Conservation (phyloP, 1,139 yeast species). For the Taphrina sp. region DNA sequence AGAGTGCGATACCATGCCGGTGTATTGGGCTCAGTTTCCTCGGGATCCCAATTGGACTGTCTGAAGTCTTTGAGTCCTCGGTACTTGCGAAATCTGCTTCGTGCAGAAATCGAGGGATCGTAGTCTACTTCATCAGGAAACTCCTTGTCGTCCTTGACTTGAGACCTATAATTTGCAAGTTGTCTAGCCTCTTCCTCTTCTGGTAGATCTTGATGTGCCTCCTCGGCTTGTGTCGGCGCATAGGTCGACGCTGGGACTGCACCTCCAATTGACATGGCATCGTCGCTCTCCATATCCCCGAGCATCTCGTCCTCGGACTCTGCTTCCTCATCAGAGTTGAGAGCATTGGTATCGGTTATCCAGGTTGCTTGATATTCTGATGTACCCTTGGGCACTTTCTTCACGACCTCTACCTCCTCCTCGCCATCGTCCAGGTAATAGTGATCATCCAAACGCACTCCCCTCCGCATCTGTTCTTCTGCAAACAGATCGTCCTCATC, state of each 20-base stretch:
- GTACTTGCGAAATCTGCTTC: slow-evolving; percentile 69
- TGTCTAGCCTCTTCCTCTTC: slow-evolving; percentile 84
- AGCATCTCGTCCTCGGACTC: slow-evolving; percentile 46
- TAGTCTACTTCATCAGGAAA: slow-evolving; percentile 95
- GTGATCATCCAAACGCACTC: slow-evolving; percentile 72
- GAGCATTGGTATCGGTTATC: slow-evolving; percentile 61
- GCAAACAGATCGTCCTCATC: slow-evolving; percentile 49
- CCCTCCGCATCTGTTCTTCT: slow-evolving; percentile 45
- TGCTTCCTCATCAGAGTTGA: slow-evolving; percentile 53
- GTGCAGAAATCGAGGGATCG: slow-evolving; percentile 70
- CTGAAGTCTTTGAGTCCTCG: slow-evolving; percentile 83
- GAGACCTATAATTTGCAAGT: slow-evolving; percentile 61
- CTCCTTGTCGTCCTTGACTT: slow-evolving; percentile 74
- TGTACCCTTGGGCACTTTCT: slow-evolving; percentile 76
- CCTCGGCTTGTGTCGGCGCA: slow-evolving; percentile 54
- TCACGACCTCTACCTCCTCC: slow-evolving; percentile 43
- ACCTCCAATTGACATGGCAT: slow-evolving; percentile 42
- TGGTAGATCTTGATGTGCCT: slow-evolving; percentile 68
- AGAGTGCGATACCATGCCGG: slow-evolving; percentile 79
- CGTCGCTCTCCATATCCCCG: slow-evolving; percentile 39
- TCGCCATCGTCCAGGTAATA: slow-evolving; percentile 55
- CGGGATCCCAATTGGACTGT: slow-evolving; percentile 81
- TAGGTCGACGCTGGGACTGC: slow-evolving; percentile 41
- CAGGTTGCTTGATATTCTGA: slow-evolving; percentile 94
- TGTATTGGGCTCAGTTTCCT: slow-evolving; percentile 71